Evolutionary conservation across 371 early-diverging fungal genomes (phyloP).

Genomic region (Phascolomyces articulosus): DNA sequence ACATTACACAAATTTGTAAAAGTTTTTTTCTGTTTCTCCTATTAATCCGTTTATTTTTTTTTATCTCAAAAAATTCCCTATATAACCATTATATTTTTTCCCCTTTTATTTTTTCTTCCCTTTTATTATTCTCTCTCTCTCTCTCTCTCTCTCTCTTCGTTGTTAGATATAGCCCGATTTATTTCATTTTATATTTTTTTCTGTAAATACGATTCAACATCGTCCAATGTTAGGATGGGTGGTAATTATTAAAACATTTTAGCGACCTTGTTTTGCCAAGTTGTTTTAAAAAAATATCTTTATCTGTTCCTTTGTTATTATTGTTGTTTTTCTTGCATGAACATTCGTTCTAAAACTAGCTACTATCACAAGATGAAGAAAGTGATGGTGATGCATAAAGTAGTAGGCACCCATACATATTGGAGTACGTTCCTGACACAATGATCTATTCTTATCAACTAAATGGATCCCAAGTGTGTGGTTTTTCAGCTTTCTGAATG

Average conservation of each 20-base stretch:
- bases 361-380: too few relatives aligned
- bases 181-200: constrained; percentile 10
- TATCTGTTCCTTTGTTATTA: neutral
- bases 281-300: neutral
- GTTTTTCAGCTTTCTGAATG: too few relatives aligned
- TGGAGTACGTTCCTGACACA: too few relatives aligned
- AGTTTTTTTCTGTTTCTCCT: neutral
- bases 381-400: too few relatives aligned
- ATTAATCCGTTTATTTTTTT: constrained; percentile 3
- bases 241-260: constrained; percentile 5
- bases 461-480: too few relatives aligned
- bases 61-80: constrained; percentile 12
- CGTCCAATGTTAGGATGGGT: constrained; percentile 21
- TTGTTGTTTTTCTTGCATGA: neutral
- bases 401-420: too few relatives aligned
- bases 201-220: constrained; percentile 23
- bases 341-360: neutral
- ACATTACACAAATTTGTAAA: constrained; percentile 14
- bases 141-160: constrained; percentile 2
- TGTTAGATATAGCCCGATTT: constrained; percentile 15
- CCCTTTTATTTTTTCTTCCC: neutral
- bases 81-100: neutral
- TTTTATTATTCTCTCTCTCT: constrained; percentile 3
- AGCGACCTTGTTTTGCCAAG: neutral
- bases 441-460: too few relatives aligned